phyloP scores from a whole-genome alignment of 768 basidiomycete species.

The Hysterangium stoloniferum region DNA sequence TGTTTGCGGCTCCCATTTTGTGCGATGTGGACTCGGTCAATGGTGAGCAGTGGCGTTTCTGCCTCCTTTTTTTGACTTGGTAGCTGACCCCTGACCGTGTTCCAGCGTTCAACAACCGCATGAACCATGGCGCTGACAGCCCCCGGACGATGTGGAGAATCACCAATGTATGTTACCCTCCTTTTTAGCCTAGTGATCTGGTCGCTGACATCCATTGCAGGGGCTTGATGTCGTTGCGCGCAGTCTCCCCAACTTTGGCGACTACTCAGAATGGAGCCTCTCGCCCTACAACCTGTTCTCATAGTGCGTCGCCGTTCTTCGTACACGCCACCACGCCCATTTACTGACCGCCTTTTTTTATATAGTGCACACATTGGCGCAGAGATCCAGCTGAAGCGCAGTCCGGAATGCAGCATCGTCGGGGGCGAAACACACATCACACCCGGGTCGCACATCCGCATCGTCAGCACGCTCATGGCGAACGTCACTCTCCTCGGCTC shows the following conservation, averaged over 20 bases:
- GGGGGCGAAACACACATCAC: conserved; percentile 14
- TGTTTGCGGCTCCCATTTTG: conserved; percentile 17
- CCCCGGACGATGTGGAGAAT: conserved; percentile 17
- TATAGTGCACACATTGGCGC: conserved; percentile 10
- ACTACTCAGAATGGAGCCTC: conserved; percentile 13
- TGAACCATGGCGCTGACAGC: conserved; percentile 14
- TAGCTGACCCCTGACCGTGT: background rate
- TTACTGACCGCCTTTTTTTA: background rate
- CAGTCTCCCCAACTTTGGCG: conserved; percentile 14
- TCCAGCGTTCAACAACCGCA: conserved; percentile 17
- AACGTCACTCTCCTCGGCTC: conserved; percentile 2
- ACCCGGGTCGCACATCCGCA: conserved; percentile 13
- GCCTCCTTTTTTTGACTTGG: background rate
- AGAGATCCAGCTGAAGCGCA: conserved; percentile 12
- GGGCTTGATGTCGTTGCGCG: conserved; percentile 15
- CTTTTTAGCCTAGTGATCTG: background rate
- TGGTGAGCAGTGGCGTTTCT: conserved; percentile 4
- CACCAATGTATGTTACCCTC: conserved; percentile 13
- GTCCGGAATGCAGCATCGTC: conserved; percentile 8
- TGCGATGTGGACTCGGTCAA: conserved; percentile 17
- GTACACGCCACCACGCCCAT: background rate
- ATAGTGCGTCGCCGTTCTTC: conserved; percentile 2
- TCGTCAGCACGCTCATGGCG: conserved; percentile 10
- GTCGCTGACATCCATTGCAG: background rate
- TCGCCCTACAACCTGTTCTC: conserved; percentile 17